Base-by-base conservation (phyloP, 2,329 filamentous ascomycete species). In the Ophiostoma angusticollis region DNA sequence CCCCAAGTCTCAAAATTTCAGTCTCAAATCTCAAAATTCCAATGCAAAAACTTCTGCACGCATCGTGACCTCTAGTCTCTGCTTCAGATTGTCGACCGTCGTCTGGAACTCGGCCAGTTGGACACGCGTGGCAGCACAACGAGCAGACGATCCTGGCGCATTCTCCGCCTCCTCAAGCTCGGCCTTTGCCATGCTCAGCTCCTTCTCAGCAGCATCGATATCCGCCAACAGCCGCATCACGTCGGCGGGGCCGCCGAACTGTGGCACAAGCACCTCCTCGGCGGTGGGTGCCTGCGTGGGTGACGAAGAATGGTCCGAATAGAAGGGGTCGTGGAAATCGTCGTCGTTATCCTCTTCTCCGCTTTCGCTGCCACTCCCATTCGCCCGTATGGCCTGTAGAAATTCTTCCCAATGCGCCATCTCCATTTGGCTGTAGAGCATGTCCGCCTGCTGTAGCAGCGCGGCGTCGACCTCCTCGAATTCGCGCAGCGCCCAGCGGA, bases 381-480 rank as follows among this genome's bases (percentile, higher is more conserved):
- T 13, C 17, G 8, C 23, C 5, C n/a, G 14, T 3, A 7, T 17
- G 7, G 35, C 18, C 22, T 17, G 16, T 13, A 44, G 29, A n/a
- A 41, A 41, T n/a, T 36, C 25, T 25, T 46, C 43, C 45, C 45
- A 49, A 14, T 42, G 39, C 13, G 19, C 32, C 6, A 47, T 19
- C 18, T 49, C 47, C 2, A 37, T 32, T 2, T 39, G 30, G 6
- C 21, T 37, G 24, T 48, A 48, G 4, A 4, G 0, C 24, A 34
- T 29, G 33, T 48, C 39, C 21, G 46, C 37, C 42, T 45, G 44
- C 6, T 31, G 42, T 12, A 43, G 5, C 11, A 49, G 36, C 4
- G 31, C 41, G 3, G 21, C 41, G 17, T 48, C 42, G 21, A 13
- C 46, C 32, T 12, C 40, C 8, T 34, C 23, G 5, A 58, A 50